Evolutionary conservation across 2,329 filamentous ascomycete genomes (phyloP).

Genomic region (Talaromyces pinophilus): DNA sequence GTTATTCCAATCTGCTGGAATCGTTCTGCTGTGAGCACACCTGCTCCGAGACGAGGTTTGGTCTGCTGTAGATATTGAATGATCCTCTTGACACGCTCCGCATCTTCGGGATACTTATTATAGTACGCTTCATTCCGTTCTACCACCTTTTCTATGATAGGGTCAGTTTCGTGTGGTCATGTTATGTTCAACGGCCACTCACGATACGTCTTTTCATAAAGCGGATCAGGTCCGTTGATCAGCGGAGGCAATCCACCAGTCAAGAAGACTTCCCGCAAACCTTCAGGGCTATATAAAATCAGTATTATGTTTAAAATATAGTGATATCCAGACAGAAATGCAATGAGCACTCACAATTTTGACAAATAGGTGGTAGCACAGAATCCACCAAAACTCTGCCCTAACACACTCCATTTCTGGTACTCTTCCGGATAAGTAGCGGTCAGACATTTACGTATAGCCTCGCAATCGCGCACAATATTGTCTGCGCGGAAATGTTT

Average conservation of each 20-base stretch:
- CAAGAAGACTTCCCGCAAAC: conserved; percentile 78
- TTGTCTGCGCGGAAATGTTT: conserved; percentile 84
- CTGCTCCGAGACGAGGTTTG: conserved; percentile 67
- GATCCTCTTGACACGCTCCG: conserved; percentile 66
- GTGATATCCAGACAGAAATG: background rate
- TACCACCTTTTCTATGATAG: conserved; percentile 58
- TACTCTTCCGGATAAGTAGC: conserved; percentile 67
- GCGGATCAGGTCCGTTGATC: conserved; percentile 68
- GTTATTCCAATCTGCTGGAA: conserved; percentile 75
- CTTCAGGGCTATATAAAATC: conserved; percentile 59
- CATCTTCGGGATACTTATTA: conserved; percentile 79
- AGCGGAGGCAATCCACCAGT: conserved; percentile 82
- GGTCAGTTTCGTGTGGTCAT: conserved; percentile 24
- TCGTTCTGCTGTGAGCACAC: conserved; percentile 68
- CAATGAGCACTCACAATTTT: conserved; percentile 54
- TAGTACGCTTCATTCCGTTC: conserved; percentile 80
- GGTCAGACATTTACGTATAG: conserved; percentile 74
- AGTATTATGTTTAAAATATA: background rate
- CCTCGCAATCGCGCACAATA: conserved; percentile 86
- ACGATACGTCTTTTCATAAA: conserved; percentile 71
- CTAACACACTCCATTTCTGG: conserved; percentile 80
- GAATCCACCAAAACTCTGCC: conserved; percentile 92
- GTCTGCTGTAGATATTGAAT: conserved; percentile 64
- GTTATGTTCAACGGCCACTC: conserved; percentile 22
- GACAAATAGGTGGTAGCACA: conserved; percentile 81